phyloP scores from a whole-genome alignment of 2,329 filamentous ascomycete species.

The Pseudocercospora ulei region DNA sequence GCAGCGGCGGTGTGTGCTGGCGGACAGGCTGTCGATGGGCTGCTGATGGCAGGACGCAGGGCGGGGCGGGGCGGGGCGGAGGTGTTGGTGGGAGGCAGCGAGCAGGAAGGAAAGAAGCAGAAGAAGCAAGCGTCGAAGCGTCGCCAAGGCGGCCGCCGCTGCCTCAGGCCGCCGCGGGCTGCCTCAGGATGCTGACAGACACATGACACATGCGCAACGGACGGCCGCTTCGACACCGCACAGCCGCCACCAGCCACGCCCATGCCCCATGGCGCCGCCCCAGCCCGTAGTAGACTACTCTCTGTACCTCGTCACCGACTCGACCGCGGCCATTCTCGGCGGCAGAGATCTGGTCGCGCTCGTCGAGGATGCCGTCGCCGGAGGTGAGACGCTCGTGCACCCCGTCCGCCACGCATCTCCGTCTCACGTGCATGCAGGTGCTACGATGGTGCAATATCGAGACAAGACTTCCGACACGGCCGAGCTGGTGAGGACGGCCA shows the following conservation, averaged over 20 bases:
- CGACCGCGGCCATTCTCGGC: slow-evolving; percentile 73
- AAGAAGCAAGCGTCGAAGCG: slow-evolving; percentile 5
- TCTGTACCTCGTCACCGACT: slow-evolving; percentile 87
- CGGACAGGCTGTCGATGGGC: slow-evolving; percentile 8
- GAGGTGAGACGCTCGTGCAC: slow-evolving; percentile 45
- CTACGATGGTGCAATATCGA: slow-evolving; percentile 78
- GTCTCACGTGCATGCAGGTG: slow-evolving; percentile 41
- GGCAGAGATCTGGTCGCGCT: slow-evolving; percentile 58
- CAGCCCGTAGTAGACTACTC: slow-evolving; percentile 64
- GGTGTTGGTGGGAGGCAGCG: slow-evolving; percentile 9
- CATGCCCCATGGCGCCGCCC: slow-evolving; percentile 21
- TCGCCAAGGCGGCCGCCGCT: no score
- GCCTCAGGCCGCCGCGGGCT: no score
- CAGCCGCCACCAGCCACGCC: slow-evolving; percentile 7
- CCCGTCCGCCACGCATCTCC: not conserved
- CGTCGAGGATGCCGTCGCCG: slow-evolving; percentile 64
- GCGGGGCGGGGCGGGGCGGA: slow-evolving; percentile 11
- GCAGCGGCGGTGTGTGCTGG: slow-evolving; percentile 16
- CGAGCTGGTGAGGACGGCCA: slow-evolving; percentile 59
- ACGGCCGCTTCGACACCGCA: no score
- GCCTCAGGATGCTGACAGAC: not conserved
- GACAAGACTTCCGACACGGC: slow-evolving; percentile 75
- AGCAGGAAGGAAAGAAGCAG: slow-evolving; percentile 8
- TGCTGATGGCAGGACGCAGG: slow-evolving; percentile 14
- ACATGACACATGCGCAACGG: not conserved